Evolutionary conservation across 2,329 filamentous ascomycete genomes (phyloP), one percentile per base, ranked within the genome.

Genomic region (Biscogniauxia sp.): DNA sequence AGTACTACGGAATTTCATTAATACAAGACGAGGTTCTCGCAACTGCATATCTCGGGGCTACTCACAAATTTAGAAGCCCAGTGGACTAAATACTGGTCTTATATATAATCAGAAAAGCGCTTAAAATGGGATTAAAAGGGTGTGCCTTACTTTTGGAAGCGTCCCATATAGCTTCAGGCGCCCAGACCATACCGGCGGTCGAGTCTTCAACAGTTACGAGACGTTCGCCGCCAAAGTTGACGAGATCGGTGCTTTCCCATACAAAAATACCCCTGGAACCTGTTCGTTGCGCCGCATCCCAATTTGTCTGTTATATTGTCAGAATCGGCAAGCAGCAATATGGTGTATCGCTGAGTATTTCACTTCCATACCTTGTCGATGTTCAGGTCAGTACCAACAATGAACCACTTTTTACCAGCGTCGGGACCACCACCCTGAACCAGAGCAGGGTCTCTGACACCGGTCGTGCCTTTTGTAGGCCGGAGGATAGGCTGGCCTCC

Each of bases 181-280:
- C 83, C 83, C 83, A 86, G 0, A 84, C 81, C 83, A 85, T 85
- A 3, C 83, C 83, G 0, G 82, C 83, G 3, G 76, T 80, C n/a
- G 70, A 70, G 59, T 83, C 78, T 64, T 85, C 82, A 11, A 85
- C 82, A 0, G 69, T 72, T 0, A 82, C 77, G 1, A 85, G 73
- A 5, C 80, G 72, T 67, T 84, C 81, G 13, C 73, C 72, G 11
- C 66, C 74, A 79, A 81, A 85, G 61, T 77, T 81, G 6, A 82
- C 69, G 3, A 85, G 70, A 57, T 85, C 80, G 0, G 76, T 80
- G 63, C 76, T 81, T 65, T 84, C 81, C 82, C 83, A 85, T 11
- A 85, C 77, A 54, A 83, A 82, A 58, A 86, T 84, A 4, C 79
- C 77, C 25, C 77, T 76, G 0, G 79, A 82, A 0, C 83, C 83